These are phyloP conservation scores for Macadamia tetraphylla DNA, from an alignment of 164 flowering plant genomes.

Conservation along the genomic window DNA sequence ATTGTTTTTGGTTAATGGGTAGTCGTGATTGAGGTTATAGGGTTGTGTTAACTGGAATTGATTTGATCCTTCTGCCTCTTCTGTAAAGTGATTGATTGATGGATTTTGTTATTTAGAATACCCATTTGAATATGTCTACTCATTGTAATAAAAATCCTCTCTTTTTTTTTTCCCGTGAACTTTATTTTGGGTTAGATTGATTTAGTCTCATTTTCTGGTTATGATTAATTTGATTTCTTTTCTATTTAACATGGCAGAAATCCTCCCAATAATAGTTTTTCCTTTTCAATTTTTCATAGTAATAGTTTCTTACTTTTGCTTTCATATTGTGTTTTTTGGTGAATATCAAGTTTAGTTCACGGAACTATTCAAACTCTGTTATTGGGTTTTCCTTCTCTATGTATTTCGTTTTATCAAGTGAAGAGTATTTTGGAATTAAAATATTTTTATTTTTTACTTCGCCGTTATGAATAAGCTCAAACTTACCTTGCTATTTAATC, in stretches of 20 bases:
- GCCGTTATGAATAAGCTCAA: background rate
- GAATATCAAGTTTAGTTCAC: too few species aligned
- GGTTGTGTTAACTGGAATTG: too few species aligned
- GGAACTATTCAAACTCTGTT: background rate
- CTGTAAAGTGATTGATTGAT: background rate
- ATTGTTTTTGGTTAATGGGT: background rate
- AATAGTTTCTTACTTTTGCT: too few species aligned
- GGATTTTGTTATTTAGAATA: background rate
- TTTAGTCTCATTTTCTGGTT: too few species aligned
- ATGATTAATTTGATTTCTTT: too few species aligned
- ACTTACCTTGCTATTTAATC: background rate
- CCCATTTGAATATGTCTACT: background rate
- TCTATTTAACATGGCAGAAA: too few species aligned
- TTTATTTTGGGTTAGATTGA: too few species aligned
- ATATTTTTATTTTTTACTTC: background rate
- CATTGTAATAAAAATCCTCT: too few species aligned
- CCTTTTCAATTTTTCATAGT: too few species aligned
- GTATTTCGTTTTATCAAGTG: background rate
- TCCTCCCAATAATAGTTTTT: too few species aligned
- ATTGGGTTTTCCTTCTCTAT: background rate
- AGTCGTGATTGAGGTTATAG: background rate
- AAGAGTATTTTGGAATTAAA: background rate
- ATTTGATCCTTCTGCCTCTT: background rate
- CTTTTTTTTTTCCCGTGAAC: too few species aligned
- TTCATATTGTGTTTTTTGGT: too few species aligned